These are phyloP conservation scores for Globisporangium solare DNA, from an alignment of 352 stramenopile genomes.

Conservation along the genomic window DNA sequence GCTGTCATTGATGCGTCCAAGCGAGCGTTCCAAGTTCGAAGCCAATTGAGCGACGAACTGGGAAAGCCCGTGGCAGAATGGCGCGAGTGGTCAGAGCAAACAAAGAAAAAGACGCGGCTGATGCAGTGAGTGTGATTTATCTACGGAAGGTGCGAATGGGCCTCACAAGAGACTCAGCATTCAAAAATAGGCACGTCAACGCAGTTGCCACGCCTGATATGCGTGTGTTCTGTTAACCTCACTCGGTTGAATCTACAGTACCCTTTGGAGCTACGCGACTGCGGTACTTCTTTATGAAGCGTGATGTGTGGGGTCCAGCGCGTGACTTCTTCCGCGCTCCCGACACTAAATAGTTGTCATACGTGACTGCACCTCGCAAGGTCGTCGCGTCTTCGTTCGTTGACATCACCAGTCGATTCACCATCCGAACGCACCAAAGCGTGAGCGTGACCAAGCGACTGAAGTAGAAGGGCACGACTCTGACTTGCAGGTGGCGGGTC, in stretches of 20 bases:
- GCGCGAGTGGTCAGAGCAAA: slow-evolving; percentile 12
- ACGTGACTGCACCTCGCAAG: slow-evolving; percentile 24
- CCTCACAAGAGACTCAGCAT: too few species aligned
- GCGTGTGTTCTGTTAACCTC: neutral
- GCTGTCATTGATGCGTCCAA: slow-evolving; percentile 39
- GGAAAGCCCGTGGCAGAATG: slow-evolving; percentile 2
- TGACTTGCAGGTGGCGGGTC: slow-evolving; percentile 5
- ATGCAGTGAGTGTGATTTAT: neutral
- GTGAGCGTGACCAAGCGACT: slow-evolving; percentile 15
- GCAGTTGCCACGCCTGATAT: neutral
- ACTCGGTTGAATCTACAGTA: neutral
- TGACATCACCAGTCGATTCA: slow-evolving; percentile 9
- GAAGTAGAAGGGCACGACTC: slow-evolving; percentile 19
- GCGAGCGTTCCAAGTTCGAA: slow-evolving; percentile 36
- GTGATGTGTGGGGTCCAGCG: neutral
- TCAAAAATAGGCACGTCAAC: too few species aligned
- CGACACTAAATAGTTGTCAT: slow-evolving; percentile 21
- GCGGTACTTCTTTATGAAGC: neutral
- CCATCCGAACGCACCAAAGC: slow-evolving; percentile 11
- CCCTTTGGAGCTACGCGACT: neutral
- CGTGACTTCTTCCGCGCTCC: slow-evolving; percentile 2
- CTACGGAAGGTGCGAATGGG: too few species aligned
- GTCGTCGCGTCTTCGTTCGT: slow-evolving; percentile 17
- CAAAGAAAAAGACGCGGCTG: neutral
- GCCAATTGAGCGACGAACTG: slow-evolving; percentile 12